Evolutionary conservation across 306 rosid species (phyloP).

Genomic region (Malus fusca): DNA sequence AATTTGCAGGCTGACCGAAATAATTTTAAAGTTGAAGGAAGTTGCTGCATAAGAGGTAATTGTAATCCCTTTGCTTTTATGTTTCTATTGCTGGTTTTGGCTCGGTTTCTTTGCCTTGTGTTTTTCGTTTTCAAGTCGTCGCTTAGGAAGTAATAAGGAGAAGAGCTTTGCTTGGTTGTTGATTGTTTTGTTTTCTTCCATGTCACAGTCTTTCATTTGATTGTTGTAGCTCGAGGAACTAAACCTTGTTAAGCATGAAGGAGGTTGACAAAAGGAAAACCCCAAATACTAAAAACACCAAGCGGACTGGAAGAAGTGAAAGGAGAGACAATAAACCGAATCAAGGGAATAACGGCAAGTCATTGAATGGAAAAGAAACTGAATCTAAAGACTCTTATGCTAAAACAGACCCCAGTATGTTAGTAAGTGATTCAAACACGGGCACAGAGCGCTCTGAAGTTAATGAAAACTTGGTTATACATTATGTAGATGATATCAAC

Average conservation of each 20-base stretch:
- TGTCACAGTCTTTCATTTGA: conserved; percentile 22
- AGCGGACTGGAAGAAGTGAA: conserved; percentile 45
- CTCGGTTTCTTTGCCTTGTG: not conserved
- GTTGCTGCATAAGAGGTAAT: conserved; percentile 18
- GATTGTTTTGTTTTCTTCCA: conserved; percentile 15
- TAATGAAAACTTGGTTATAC: conserved; percentile 42
- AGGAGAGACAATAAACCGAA: conserved; percentile 43
- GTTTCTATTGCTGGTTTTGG: conserved; percentile 7
- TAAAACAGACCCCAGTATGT: conserved; percentile 25
- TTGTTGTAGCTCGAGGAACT: conserved; percentile 29
- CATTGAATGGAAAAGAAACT: conserved; percentile 40
- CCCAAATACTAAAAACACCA: conserved; percentile 45
- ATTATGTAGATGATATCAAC: conserved; percentile 63
- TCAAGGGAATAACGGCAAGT: conserved; percentile 45
- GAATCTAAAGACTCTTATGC: conserved; percentile 33
- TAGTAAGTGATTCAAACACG: conserved; percentile 45
- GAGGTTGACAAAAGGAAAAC: conserved; percentile 62
- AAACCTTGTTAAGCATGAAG: conserved; percentile 42
- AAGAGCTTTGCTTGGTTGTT: conserved; percentile 16
- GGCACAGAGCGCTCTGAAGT: conserved; percentile 49
- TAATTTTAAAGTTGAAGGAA: conserved; percentile 7
- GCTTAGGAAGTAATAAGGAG: not conserved
- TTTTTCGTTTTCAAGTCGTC: not conserved
- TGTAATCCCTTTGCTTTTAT: conserved; percentile 8
- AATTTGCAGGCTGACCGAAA: conserved; percentile 20